A percentile compares a stretch with the other conserved stretches of the same genome.
Conservation (phyloP, 1,284 basidiomycete genomes). For the Apiotrichum porosum region DNA sequence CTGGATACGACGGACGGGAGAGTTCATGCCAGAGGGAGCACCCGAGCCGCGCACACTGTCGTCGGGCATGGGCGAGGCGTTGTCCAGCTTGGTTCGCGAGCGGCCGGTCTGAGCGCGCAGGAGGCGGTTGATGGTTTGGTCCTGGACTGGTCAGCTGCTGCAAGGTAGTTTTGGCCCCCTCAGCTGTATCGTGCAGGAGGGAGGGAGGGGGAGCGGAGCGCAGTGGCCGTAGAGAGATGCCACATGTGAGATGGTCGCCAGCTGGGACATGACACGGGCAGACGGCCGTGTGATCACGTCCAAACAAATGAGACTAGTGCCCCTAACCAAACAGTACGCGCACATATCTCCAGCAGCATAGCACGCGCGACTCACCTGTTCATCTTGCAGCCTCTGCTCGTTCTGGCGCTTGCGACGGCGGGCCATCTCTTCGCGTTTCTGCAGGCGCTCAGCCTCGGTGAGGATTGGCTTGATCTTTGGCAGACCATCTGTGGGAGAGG, state of each 20-base stretch:
- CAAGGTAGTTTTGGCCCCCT: no score
- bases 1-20: slow-evolving; percentile 5
- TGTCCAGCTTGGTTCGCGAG: slow-evolving; percentile 61
- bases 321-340: no score
- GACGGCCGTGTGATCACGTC: no score
- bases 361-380: slow-evolving; percentile 64
- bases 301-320: no score
- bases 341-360: no score
- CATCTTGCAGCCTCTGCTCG: slow-evolving; percentile 87
- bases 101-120: slow-evolving; percentile 75
- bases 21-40: slow-evolving; percentile 2
- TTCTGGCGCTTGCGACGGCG: slow-evolving; percentile 76
- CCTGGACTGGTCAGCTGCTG: slow-evolving; percentile 29
- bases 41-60: neutral
- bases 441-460: slow-evolving; percentile 74
- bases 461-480: slow-evolving; percentile 61
- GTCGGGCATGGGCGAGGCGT: slow-evolving; percentile 48
- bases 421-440: slow-evolving; percentile 78
- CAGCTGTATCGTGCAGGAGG: no score
- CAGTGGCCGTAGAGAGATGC: no score
- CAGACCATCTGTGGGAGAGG: slow-evolving; percentile 52
- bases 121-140: slow-evolving; percentile 81
- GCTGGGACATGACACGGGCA: no score
- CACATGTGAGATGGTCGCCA: no score
- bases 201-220: no score